Conservation (phyloP, 192 early-diverging fungal species). For the Coemansia sp. region DNA sequence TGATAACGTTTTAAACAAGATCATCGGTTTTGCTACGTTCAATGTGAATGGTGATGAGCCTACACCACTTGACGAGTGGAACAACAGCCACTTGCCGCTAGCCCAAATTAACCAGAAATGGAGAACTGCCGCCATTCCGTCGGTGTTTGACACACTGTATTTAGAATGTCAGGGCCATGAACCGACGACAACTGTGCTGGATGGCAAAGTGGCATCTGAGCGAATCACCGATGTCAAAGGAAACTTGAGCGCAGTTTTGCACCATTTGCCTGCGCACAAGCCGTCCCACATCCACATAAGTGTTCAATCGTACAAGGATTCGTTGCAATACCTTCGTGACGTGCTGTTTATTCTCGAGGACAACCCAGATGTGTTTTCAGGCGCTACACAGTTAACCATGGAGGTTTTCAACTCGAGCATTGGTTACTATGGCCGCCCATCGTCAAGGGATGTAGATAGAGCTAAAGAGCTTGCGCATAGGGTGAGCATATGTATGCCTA, state of each 20-base stretch:
- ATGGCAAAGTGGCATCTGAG: background rate
- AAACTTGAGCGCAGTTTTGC: background rate
- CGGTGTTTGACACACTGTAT: background rate
- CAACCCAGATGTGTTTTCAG: background rate
- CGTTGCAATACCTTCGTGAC: background rate
- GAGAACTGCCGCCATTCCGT: background rate
- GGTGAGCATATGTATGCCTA: background rate
- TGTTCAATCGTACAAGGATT: background rate
- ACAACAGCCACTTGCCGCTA: background rate
- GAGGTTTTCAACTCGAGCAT: background rate
- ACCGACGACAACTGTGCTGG: background rate
- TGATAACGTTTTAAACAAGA: background rate
- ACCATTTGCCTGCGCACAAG: background rate
- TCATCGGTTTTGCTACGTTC: background rate
- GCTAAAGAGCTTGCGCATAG: background rate
- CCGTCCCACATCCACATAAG: background rate
- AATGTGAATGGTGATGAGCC: background rate
- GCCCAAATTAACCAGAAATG: background rate
- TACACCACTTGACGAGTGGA: background rate
- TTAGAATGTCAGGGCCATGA: background rate
- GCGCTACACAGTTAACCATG: background rate
- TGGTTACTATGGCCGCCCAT: background rate
- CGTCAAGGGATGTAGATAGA: background rate
- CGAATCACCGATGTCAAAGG: background rate
- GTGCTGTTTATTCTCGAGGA: background rate